A percentile compares a stretch with the other conserved stretches of the same genome.
These are phyloP conservation scores for Suillus clintonianus DNA, from an alignment of 768 basidiomycete genomes.

Conservation along the genomic window DNA sequence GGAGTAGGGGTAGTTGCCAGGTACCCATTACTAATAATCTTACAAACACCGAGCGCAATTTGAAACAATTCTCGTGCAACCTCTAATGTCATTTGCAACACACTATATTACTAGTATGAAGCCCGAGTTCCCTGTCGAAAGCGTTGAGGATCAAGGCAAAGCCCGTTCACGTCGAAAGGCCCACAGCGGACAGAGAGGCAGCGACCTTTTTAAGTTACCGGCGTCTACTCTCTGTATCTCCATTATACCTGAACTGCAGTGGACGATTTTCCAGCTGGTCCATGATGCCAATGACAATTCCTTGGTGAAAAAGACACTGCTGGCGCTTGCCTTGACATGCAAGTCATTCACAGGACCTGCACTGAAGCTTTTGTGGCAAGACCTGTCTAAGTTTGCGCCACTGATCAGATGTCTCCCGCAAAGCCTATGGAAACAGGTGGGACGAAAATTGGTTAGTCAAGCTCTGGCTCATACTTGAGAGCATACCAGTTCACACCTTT, in stretches of 20 bases:
- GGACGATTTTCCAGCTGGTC: neutral
- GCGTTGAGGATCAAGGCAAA: neutral
- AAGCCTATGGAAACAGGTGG: neutral
- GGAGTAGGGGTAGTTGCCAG: no score
- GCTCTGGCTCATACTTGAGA: neutral
- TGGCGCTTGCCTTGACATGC: slow-evolving; percentile 11
- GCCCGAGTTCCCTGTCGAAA: neutral
- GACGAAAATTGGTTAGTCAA: neutral
- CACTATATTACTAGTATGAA: no score
- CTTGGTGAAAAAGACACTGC: neutral
- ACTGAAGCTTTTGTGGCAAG: slow-evolving; percentile 3
- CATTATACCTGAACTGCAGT: neutral
- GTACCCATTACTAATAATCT: no score
- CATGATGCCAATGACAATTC: neutral
- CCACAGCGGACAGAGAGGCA: neutral
- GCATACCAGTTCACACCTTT: neutral
- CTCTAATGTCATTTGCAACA: no score
- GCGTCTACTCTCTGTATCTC: neutral
- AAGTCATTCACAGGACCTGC: slow-evolving; percentile 10
- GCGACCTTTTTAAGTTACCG: neutral
- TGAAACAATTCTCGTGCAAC: no score
- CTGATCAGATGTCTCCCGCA: slow-evolving; percentile 6
- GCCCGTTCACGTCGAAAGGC: neutral
- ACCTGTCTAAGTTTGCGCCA: neutral
- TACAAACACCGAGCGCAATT: no score